Percentiles rank a stretch among this genome's conserved stretches.
Conservation (phyloP, 2,329 filamentous ascomycete species). For the Hypomyces rosellus region DNA sequence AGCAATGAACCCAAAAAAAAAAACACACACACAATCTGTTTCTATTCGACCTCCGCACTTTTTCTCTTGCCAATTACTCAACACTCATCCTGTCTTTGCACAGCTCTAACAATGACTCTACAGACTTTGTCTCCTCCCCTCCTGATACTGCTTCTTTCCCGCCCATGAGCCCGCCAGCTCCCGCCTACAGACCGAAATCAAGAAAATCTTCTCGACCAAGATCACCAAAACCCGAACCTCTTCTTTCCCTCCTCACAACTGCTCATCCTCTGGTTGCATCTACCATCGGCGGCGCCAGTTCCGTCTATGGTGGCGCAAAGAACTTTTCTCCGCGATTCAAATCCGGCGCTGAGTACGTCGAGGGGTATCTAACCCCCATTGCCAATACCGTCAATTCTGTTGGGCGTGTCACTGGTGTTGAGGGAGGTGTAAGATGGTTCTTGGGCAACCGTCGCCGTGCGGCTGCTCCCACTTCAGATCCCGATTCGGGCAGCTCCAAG, state of each 20-base stretch:
- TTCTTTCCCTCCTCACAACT: constrained; percentile 80
- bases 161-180: constrained; percentile 33
- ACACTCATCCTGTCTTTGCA: too few relatives aligned
- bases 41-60: too few relatives aligned
- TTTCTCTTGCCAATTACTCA: too few relatives aligned
- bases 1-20: constrained; percentile 19
- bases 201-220: constrained; percentile 20
- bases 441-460: constrained; percentile 54
- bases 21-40: too few relatives aligned
- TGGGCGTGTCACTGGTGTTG: constrained; percentile 78
- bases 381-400: constrained; percentile 82
- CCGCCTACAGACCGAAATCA: constrained; percentile 19
- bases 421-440: constrained; percentile 81
- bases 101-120: neutral
- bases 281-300: constrained; percentile 77
- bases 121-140: constrained; percentile 63
- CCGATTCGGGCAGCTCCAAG: constrained; percentile 43
- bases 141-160: constrained; percentile 38
- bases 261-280: constrained; percentile 81
- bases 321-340: constrained; percentile 85
- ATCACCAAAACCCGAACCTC: constrained; percentile 62
- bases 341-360: constrained; percentile 84
- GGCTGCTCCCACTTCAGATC: constrained; percentile 36
- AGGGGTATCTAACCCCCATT: constrained; percentile 79
- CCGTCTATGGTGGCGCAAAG: constrained; percentile 81